Evolutionary conservation across 2,329 filamentous ascomycete species (phyloP).

Genomic region (Fusarium xylarioides): DNA sequence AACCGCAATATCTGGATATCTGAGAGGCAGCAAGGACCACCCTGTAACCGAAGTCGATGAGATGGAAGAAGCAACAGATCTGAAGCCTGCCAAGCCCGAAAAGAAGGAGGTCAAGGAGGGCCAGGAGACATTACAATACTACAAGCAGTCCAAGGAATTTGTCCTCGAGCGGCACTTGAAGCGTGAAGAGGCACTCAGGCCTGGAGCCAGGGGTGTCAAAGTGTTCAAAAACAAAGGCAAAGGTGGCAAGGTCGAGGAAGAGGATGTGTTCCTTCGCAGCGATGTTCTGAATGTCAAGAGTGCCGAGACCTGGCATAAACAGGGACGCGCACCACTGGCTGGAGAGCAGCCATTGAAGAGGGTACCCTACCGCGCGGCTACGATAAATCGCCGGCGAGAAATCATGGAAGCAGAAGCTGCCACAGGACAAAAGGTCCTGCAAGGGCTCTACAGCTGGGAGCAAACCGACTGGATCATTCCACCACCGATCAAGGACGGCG

Average conservation of each 20-base stretch:
- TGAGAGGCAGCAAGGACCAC: constrained; percentile 55
- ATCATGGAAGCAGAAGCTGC: constrained; percentile 84
- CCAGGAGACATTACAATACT: constrained; percentile 85
- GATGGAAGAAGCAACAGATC: constrained; percentile 79
- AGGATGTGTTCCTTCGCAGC: constrained; percentile 80
- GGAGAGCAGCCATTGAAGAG: constrained; percentile 82
- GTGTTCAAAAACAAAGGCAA: constrained; percentile 80
- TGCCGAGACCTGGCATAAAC: constrained; percentile 97
- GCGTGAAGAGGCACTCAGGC: constrained; percentile 86
- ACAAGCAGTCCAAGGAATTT: constrained; percentile 86
- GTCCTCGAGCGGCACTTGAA: constrained; percentile 87
- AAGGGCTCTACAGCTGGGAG: constrained; percentile 82
- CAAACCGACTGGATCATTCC: constrained; percentile 98
- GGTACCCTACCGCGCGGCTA: constrained; percentile 91
- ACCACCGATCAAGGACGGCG: constrained; percentile 80
- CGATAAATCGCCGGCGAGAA: constrained; percentile 84
- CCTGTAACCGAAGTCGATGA: constrained; percentile 78
- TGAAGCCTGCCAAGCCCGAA: constrained; percentile 76
- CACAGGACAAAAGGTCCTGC: constrained; percentile 83
- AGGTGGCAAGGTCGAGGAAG: constrained; percentile 75
- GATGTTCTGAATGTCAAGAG: constrained; percentile 90
- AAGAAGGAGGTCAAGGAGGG: constrained; percentile 79
- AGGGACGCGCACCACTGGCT: constrained; percentile 78
- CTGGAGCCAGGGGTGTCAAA: constrained; percentile 74
- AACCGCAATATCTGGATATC: constrained; percentile 78